Conservation (phyloP, 129 eudicot genomes). For the Flaveria sonorensis region DNA sequence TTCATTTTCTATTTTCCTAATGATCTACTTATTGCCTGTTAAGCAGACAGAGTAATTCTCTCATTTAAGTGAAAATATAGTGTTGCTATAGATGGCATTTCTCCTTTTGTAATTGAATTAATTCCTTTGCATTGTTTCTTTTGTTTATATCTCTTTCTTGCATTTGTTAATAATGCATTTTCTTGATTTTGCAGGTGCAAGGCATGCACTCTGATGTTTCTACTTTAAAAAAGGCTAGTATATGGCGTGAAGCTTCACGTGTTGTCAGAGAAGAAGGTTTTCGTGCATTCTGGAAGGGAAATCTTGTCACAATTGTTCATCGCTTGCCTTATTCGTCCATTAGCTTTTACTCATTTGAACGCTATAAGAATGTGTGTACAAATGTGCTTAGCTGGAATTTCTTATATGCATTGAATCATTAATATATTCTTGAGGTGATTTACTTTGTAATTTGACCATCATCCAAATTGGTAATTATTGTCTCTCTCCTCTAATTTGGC, state of each 20-base stretch:
- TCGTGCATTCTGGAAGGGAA: constrained; percentile 95
- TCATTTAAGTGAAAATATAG: background rate
- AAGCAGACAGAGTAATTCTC: background rate
- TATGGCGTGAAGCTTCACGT: constrained; percentile 87
- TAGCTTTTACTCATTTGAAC: constrained; percentile 88
- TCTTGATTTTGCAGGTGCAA: constrained; percentile 59
- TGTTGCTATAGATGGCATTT: background rate
- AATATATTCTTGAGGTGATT: background rate
- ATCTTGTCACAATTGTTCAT: constrained; percentile 81
- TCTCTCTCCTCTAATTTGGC: constrained; percentile 19
- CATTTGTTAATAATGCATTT: background rate
- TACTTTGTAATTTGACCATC: constrained; percentile 11
- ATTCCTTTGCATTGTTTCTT: background rate
- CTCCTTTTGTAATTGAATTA: background rate
- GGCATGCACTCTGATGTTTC: constrained; percentile 92
- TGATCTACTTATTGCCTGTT: background rate
- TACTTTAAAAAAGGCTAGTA: constrained; percentile 63
- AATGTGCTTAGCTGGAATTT: constrained; percentile 39
- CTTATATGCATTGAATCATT: background rate
- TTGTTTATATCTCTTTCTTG: background rate
- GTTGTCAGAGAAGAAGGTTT: constrained; percentile 75
- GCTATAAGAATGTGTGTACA: constrained; percentile 91
- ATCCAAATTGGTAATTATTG: constrained; percentile 15
- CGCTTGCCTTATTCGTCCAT: constrained; percentile 89
- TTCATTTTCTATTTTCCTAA: background rate